Conservation (phyloP, 768 basidiomycete genomes). For the Pilatotrama ljubarskyi region DNA sequence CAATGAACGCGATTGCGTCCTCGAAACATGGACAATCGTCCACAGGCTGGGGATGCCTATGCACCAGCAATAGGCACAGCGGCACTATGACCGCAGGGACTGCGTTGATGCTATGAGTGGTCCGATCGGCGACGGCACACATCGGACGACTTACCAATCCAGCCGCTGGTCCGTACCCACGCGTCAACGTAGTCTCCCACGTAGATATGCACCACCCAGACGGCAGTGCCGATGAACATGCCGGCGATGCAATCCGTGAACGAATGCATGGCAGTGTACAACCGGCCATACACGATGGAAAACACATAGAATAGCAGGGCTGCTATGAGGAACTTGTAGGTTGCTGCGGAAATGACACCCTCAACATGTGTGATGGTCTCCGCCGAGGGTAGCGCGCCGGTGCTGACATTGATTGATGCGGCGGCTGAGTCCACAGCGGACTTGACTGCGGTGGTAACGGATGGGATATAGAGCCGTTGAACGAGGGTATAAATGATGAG, state of each 20-base stretch:
- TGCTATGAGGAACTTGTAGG: slow-evolving; percentile 42
- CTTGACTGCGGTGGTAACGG: slow-evolving; percentile 10
- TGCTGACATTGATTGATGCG: neutral
- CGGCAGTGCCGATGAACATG: slow-evolving; percentile 57
- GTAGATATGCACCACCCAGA: slow-evolving; percentile 53
- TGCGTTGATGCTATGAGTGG: slow-evolving; percentile 17
- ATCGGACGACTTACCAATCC: slow-evolving; percentile 33
- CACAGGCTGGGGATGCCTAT: slow-evolving; percentile 90
- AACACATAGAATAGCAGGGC: slow-evolving; percentile 59
- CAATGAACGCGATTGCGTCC: slow-evolving; percentile 91
- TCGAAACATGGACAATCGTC: slow-evolving; percentile 99
- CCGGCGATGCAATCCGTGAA: slow-evolving; percentile 74
- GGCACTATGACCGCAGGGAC: slow-evolving; percentile 65
- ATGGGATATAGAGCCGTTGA: slow-evolving; percentile 47
- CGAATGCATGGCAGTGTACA: slow-evolving; percentile 90
- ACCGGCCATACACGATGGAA: slow-evolving; percentile 75
- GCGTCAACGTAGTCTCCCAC: slow-evolving; percentile 41
- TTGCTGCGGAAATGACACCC: slow-evolving; percentile 42
- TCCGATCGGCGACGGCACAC: neutral
- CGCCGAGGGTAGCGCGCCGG: slow-evolving; percentile 26
- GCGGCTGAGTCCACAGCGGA: neutral
- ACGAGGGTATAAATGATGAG: slow-evolving; percentile 70
- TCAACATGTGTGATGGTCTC: neutral
- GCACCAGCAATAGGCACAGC: slow-evolving; percentile 71
- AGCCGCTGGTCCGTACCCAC: slow-evolving; percentile 41